Percentiles rank a stretch among this genome's conserved stretches.
These are phyloP conservation scores for Sclerotinia glacialis DNA, from an alignment of 2,329 filamentous ascomycete genomes.

Conservation along the genomic window DNA sequence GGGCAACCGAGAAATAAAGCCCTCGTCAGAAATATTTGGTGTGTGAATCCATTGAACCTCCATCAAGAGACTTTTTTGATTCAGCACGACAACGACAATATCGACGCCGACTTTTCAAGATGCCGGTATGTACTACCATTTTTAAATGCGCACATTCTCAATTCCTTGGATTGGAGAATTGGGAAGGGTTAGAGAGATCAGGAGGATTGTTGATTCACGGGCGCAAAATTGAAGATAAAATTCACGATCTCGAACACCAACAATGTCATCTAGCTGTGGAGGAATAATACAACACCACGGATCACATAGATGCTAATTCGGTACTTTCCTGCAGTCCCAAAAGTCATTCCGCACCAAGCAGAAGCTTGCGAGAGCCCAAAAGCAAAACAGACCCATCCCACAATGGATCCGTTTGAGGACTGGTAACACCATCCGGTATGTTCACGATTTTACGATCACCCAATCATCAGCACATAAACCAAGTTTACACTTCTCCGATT, in stretches of 20 bases:
- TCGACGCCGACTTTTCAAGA: constrained; percentile 47
- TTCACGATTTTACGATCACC: constrained; percentile 14
- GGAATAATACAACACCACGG: constrained; percentile 19
- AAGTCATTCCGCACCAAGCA: constrained; percentile 99
- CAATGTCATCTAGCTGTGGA: constrained; percentile 9
- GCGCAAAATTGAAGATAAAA: constrained; percentile 3
- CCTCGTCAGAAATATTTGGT: constrained; percentile 22
- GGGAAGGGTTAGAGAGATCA: not conserved
- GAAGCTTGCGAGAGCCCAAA: constrained; percentile 99
- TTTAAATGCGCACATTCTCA: not conserved
- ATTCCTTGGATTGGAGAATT: not conserved
- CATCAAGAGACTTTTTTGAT: constrained; percentile 5
- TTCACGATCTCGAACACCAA: constrained; percentile 8
- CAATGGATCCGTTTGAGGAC: constrained; percentile 99
- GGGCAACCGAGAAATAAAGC: constrained; percentile 23
- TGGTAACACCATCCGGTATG: constrained; percentile 97
- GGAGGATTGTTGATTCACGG: constrained; percentile 3
- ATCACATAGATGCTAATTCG: constrained; percentile 27
- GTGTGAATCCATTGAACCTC: constrained; percentile 13
- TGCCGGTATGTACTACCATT: constrained; percentile 49
- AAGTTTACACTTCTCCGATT: not conserved
- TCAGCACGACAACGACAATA: constrained; percentile 24
- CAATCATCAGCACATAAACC: not conserved
- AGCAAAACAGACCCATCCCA: constrained; percentile 99
- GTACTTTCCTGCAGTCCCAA: constrained; percentile 70